phyloP scores from a whole-genome alignment of 345 rosid genomes.

The Pistacia integerrima region DNA sequence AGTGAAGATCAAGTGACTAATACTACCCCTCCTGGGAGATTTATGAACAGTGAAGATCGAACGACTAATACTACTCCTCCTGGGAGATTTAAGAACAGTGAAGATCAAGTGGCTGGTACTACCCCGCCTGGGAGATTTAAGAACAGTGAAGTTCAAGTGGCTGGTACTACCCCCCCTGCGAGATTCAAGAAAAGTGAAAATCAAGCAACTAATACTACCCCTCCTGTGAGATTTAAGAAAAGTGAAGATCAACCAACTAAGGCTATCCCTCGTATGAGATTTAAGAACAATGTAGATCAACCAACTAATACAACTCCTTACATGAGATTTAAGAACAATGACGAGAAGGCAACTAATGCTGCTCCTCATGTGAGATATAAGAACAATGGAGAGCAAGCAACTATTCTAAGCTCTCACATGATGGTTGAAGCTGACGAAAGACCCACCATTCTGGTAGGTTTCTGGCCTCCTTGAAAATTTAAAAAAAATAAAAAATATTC shows the following conservation, averaged over 20 bases:
- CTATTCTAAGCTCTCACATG: slow-evolving; percentile 2
- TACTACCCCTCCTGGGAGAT: not conserved
- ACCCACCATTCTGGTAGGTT: slow-evolving; percentile 30
- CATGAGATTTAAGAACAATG: slow-evolving; percentile 13
- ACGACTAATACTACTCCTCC: slow-evolving; percentile 13
- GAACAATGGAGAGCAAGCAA: slow-evolving; percentile 19
- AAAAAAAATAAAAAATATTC: too few species aligned
- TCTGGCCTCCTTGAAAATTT: not conserved
- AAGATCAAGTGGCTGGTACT: not conserved
- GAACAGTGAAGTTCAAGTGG: slow-evolving; percentile 10
- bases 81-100: not conserved
- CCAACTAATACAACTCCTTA: slow-evolving; percentile 6
- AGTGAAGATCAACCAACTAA: not conserved
- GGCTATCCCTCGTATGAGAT: not conserved
- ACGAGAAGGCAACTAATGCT: not conserved
- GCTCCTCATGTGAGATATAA: not conserved
- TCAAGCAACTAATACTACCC: not conserved
- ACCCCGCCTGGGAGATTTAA: not conserved
- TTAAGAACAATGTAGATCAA: not conserved
- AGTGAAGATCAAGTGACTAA: not conserved
- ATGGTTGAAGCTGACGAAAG: slow-evolving; percentile 25
- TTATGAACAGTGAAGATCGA: not conserved
- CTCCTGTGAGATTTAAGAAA: not conserved
- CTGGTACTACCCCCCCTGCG: slow-evolving; percentile 1
- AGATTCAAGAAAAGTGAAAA: slow-evolving; percentile 10